Evolutionary conservation across 2,329 filamentous ascomycete genomes (phyloP).

Genomic region (Aaosphaeria arxii): DNA sequence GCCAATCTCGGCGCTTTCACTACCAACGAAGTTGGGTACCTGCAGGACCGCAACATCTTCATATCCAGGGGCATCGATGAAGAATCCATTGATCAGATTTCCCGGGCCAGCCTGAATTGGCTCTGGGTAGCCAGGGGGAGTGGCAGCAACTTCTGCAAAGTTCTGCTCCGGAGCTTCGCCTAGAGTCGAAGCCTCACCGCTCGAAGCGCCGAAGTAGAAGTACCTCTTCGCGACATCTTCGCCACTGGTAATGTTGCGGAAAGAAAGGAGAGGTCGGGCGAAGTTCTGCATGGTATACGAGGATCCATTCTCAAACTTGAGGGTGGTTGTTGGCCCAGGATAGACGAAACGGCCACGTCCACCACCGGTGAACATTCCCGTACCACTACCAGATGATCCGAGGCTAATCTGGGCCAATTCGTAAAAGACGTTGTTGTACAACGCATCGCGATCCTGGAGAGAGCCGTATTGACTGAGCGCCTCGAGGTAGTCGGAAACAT

Average conservation of each 20-base stretch:
- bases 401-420: conserved; percentile 43
- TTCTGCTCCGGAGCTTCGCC: background rate
- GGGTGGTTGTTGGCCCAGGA: conserved; percentile 41
- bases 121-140: conserved; percentile 41
- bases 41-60: conserved; percentile 45
- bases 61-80: conserved; percentile 41
- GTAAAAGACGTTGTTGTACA: conserved; percentile 53
- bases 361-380: conserved; percentile 44
- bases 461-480: conserved; percentile 45
- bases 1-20: conserved; percentile 10
- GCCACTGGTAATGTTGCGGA: conserved; percentile 40
- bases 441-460: conserved; percentile 57
- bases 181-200: background rate
- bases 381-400: conserved; percentile 37
- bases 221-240: conserved; percentile 39
- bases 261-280: conserved; percentile 37
- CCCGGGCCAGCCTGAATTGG: conserved; percentile 37
- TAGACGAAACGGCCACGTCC: conserved; percentile 44
- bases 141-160: conserved; percentile 2
- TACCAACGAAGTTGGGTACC: conserved; percentile 40
- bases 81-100: conserved; percentile 47
- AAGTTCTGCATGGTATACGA: conserved; percentile 41
- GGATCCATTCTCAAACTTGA: conserved; percentile 47
- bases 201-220: conserved; percentile 27
- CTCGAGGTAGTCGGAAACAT: conserved; percentile 48